phyloP scores from a whole-genome alignment of 208 protist genomes.

The Trichomonas gallinae region DNA sequence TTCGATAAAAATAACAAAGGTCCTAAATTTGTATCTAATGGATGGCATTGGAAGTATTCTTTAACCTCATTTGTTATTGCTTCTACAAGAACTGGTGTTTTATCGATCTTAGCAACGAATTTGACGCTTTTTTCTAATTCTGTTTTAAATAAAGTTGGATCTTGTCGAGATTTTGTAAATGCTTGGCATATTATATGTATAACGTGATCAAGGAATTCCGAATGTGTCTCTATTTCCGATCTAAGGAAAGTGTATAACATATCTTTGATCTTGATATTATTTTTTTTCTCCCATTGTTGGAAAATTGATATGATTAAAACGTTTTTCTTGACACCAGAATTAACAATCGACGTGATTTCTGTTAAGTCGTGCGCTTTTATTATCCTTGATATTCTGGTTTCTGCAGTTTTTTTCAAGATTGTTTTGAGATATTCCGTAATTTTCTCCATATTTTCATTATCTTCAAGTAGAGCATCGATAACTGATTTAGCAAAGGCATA shows the following conservation, averaged over 20 bases:
- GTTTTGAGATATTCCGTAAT: background rate
- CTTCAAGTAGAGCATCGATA: background rate
- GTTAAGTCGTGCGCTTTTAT: background rate
- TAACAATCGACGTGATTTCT: background rate
- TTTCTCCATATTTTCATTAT: background rate
- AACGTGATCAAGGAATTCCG: background rate
- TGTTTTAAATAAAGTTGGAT: background rate
- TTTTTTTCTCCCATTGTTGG: background rate
- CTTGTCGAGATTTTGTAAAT: background rate
- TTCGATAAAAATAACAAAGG: background rate
- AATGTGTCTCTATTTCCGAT: background rate
- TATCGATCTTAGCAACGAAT: background rate
- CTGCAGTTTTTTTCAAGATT: background rate
- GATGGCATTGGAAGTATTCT: background rate
- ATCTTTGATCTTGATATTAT: background rate
- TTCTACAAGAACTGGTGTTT: background rate
- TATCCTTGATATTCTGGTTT: background rate
- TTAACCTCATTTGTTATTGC: background rate
- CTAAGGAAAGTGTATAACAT: background rate
- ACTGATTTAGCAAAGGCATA: background rate
- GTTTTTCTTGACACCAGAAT: background rate
- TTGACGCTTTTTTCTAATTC: background rate
- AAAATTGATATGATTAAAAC: background rate
- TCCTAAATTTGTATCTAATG: background rate
- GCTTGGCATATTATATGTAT: background rate